Conservation (phyloP, 306 rosid species). For the Dalbergia cochinchinensis region DNA sequence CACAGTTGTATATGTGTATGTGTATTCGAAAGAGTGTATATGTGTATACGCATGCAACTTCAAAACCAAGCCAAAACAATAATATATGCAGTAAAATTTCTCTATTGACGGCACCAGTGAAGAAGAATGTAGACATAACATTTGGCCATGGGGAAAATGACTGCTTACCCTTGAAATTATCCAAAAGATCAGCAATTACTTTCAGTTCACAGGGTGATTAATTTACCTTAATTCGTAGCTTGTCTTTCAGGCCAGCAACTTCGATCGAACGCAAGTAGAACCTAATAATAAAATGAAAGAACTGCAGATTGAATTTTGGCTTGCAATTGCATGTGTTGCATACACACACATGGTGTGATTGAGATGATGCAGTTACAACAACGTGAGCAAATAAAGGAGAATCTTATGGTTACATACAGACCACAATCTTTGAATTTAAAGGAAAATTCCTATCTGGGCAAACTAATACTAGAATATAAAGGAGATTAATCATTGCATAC, state of each 20-base stretch:
- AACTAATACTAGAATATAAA: not conserved
- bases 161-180: not conserved
- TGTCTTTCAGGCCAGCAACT: not conserved
- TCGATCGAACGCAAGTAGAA: not conserved
- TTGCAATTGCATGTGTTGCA: not conserved
- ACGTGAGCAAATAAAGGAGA: conserved; percentile 6
- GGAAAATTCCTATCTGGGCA: not conserved
- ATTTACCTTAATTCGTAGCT: not conserved
- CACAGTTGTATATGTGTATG: too few species aligned
- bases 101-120: too few species aligned
- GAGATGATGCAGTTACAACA: not conserved
- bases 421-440: not conserved
- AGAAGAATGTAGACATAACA: not conserved
- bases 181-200: not conserved
- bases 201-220: not conserved
- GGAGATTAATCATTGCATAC: not conserved
- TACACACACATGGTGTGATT: not conserved
- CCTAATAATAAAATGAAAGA: not conserved
- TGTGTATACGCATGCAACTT: not conserved
- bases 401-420: not conserved
- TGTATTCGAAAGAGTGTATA: not conserved
- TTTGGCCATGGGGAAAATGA: not conserved
- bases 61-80: not conserved
- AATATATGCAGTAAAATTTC: not conserved
- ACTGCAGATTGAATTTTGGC: not conserved